Evolutionary conservation across 345 rosid genomes (phyloP).

Genomic region (Melaleuca quinquenervia): DNA sequence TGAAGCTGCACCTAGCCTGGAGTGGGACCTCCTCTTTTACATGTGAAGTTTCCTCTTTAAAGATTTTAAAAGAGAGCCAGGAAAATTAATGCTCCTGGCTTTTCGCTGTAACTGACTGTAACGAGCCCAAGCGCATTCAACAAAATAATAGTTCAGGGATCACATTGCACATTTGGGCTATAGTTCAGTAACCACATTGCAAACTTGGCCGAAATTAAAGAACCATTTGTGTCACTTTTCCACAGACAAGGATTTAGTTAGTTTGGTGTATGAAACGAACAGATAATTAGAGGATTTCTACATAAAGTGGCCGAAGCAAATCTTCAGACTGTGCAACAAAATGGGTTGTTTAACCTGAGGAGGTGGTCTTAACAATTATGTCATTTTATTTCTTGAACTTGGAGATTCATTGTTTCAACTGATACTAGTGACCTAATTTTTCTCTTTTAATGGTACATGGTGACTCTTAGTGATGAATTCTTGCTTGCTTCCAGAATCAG

Average conservation of each 20-base stretch:
- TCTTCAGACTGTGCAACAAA: not conserved
- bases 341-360: not conserved
- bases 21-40: not conserved
- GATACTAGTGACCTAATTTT: not conserved
- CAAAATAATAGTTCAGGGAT: no score
- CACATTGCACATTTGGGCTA: no score
- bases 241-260: not conserved
- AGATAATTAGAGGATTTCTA: not conserved
- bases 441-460: not conserved
- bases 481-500: conserved; percentile 59
- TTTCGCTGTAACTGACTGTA: not conserved
- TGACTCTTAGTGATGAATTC: not conserved
- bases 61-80: not conserved
- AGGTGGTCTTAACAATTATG: not conserved
- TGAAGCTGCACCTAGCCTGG: not conserved
- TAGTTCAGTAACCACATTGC: no score
- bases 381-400: not conserved
- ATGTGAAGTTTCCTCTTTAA: not conserved
- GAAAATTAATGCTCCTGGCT: not conserved
- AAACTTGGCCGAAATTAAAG: no score
- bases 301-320: not conserved
- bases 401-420: not conserved
- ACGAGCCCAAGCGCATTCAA: not conserved
- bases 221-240: no score
- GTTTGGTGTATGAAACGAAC: not conserved